Evolutionary conservation across 345 rosid genomes (phyloP), one percentile per base, ranked within the genome.

Genomic region (Nephelium lappaceum): DNA sequence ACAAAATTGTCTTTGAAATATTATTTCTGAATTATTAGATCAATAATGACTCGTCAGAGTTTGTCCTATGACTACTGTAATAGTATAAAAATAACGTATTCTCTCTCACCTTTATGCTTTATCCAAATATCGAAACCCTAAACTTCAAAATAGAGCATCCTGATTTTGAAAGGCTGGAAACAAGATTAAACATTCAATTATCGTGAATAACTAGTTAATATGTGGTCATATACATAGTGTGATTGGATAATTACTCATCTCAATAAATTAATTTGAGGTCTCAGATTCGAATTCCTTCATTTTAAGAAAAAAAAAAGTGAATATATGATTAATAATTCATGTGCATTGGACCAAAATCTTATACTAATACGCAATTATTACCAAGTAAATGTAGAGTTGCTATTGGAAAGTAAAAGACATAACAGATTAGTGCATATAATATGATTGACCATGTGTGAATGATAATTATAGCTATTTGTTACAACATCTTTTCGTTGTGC

Each of bases 1-100:
- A 36, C 31, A 36, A 53, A 16, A 53, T 12, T 6, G 27, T n/a
- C 64, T 27, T 16, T 3, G 7, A 27, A 31, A 25, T 9, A 4
- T 21, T 69, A 45, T 71, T 25, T 49, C 41, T 36, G 41, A 71
- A 71, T 71, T 51, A 71, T 24, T 21, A 51, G 42, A 14, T 12
- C 5, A 72, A 36, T 55, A 19, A 55, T 72, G 75, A 36, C 64
- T 55, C 36, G 68, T 63, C 77, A 63, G 70, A 63, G 77, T 24
- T 9, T 27, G 69, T 73, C 53, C 38, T 8, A 53, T 6, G 67
- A 23, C 21, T 57, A 25, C 23, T 5, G 21, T 25, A 42, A 43
- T 51, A 1, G 16, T 57, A 55, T 38, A 55, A 36, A 51, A 71
- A 71, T 53, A 53, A 19, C 36, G 49, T 24, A 15, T 24, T 49